These are phyloP conservation scores for Theobroma grandiflorum DNA, from an alignment of 441 rosid genomes.

Conservation along the genomic window DNA sequence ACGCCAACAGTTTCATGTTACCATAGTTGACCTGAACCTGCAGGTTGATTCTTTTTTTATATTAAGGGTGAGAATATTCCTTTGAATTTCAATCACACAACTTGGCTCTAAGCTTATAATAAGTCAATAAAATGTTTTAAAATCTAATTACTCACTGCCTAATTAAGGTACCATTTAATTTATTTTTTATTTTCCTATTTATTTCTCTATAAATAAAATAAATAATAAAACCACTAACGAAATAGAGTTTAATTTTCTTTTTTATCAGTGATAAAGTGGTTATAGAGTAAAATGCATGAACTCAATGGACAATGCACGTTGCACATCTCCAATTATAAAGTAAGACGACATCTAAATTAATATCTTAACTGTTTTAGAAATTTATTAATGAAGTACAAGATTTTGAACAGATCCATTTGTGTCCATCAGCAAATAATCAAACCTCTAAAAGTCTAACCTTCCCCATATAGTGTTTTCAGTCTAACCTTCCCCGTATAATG, in stretches of 20 bases:
- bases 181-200: no score
- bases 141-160: neutral
- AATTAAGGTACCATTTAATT: no score
- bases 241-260: no score
- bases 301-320: neutral
- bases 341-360: neutral
- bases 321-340: neutral
- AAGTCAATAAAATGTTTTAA: neutral
- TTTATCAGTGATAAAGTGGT: no score
- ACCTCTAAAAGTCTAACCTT: no score
- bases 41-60: neutral
- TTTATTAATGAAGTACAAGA: neutral
- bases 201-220: no score
- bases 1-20: neutral
- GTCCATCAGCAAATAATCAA: neutral
- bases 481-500: no score
- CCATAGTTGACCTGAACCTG: neutral
- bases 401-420: neutral
- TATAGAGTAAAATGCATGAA: neutral
- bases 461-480: neutral
- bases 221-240: no score
- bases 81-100: neutral
- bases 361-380: neutral
- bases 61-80: neutral
- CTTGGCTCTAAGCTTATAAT: neutral